These are phyloP conservation scores for Collybia sordida DNA, from an alignment of 768 basidiomycete species.

Conservation along the genomic window DNA sequence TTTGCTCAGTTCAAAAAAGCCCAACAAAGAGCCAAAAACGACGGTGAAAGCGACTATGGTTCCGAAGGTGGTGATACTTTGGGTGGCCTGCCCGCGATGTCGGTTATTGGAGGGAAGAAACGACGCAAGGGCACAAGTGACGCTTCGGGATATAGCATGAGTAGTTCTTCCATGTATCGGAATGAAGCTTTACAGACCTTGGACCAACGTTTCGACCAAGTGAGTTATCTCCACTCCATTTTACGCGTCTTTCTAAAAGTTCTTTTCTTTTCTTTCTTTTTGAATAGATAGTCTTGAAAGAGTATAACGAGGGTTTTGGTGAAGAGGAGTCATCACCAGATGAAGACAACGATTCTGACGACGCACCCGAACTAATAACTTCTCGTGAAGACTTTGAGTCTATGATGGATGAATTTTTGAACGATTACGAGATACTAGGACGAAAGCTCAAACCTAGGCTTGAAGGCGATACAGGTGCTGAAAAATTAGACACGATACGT, in stretches of 20 bases:
- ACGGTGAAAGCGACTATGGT: conserved; percentile 42
- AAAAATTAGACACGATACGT: conserved; percentile 81
- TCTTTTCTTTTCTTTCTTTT: background rate
- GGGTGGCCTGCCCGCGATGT: conserved; percentile 65
- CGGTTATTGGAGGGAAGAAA: conserved; percentile 78
- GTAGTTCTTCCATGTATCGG: conserved; percentile 92
- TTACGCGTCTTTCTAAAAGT: background rate
- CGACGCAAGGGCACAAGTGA: conserved; percentile 75
- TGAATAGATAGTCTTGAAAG: conserved; percentile 67
- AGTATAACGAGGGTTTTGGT: conserved; percentile 66
- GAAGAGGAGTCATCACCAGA: conserved; percentile 20
- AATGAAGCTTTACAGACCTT: conserved; percentile 86
- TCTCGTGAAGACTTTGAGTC: conserved; percentile 86
- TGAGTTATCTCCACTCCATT: conserved; percentile 27
- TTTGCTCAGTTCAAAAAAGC: conserved; percentile 78
- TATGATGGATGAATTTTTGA: conserved; percentile 93
- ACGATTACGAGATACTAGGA: conserved; percentile 87
- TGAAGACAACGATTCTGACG: conserved; percentile 48
- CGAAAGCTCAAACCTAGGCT: conserved; percentile 82
- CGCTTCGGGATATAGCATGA: conserved; percentile 96
- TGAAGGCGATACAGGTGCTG: conserved; percentile 66
- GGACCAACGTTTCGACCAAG: conserved; percentile 94
- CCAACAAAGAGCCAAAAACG: conserved; percentile 40
- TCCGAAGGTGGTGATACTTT: conserved; percentile 85
- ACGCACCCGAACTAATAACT: conserved; percentile 73